These are phyloP conservation scores for Cicer judaicum DNA, from an alignment of 306 rosid species.

Conservation along the genomic window DNA sequence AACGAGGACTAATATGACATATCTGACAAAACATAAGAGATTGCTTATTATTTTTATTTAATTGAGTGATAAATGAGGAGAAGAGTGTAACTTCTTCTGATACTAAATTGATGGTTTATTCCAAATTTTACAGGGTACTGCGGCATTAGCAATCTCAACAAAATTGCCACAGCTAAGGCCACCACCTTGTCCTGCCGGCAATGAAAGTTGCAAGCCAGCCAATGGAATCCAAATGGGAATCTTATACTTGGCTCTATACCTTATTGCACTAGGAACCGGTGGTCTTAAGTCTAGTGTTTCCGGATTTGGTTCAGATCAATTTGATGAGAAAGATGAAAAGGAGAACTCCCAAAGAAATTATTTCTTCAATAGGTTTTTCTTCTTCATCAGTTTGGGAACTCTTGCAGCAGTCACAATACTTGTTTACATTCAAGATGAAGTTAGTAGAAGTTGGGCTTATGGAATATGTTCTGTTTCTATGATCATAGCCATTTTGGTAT, in stretches of 20 bases:
- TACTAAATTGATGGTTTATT: neutral
- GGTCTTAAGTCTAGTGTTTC: slow-evolving; percentile 95
- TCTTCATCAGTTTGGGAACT: slow-evolving; percentile 81
- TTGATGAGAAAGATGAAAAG: slow-evolving; percentile 81
- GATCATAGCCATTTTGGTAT: slow-evolving; percentile 60
- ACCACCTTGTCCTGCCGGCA: slow-evolving; percentile 60
- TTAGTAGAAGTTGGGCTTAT: slow-evolving; percentile 82
- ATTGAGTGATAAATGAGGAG: neutral
- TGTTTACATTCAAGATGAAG: slow-evolving; percentile 85
- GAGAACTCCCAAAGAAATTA: slow-evolving; percentile 83
- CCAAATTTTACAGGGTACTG: slow-evolving; percentile 66
- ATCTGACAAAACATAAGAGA: neutral
- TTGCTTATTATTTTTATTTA: neutral
- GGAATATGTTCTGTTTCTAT: slow-evolving; percentile 78
- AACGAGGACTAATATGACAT: neutral
- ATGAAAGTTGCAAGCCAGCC: slow-evolving; percentile 62
- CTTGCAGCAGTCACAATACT: slow-evolving; percentile 88
- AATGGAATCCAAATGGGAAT: slow-evolving; percentile 81
- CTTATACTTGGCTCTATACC: slow-evolving; percentile 68
- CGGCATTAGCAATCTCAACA: slow-evolving; percentile 70
- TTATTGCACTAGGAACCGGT: slow-evolving; percentile 83
- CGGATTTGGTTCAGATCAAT: slow-evolving; percentile 92
- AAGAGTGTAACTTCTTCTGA: too few species aligned
- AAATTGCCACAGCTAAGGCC: slow-evolving; percentile 73
- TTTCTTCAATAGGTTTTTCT: slow-evolving; percentile 86